Base-by-base conservation (phyloP, 2,329 filamentous ascomycete species). In the Colletotrichum sidae region DNA sequence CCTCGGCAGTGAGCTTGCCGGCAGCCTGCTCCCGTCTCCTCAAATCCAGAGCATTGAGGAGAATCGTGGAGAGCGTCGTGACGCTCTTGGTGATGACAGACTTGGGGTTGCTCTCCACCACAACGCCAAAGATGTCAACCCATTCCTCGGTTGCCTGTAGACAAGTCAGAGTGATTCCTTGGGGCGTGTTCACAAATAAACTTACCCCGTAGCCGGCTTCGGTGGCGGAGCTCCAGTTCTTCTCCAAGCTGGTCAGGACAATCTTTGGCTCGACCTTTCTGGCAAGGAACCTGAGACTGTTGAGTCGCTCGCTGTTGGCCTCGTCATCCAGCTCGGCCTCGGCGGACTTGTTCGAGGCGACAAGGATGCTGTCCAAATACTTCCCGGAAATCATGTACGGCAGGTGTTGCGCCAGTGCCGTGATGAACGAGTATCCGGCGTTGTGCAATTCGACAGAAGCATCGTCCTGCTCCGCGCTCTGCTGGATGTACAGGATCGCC, bases 341-440 rank as follows among this genome's bases (percentile, higher is more conserved):
- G 13, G 92, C 89, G 51, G 93, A 96, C 53, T 84, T 82, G 74
- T 91, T 92, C 6, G 93, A 94, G 10, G 92, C 84, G 12, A 84
- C 80, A 34, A 98, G 79, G 51, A 97, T 85, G 53, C 86, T 87
- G 68, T 92, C 88, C 10, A 98, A 78, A 70, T 95, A 90, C 6
- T 86, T 83, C 1, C 87, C 88, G 10, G 93, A 93, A 67, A 98
- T 83, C 89, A 98, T 97, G 79, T 92, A 97, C 1, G 95, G 93
- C 34, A 98, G 81, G 71, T 96, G 88, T 70, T 96, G 90, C 11
- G 95, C 87, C 49, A 97, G 83, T 8, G 93, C 87, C 52, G 89
- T 90, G 67, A 97, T 83, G 63, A 98, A 89, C 0, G 92, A 86
- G 77, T 92, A 97, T 8, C 89, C 88, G 3, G 95, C 93, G 71